Percentiles rank a stretch among this genome's conserved stretches.
Evolutionary conservation across 352 stramenopile genomes (phyloP).

Genomic region (Pythium sp.): DNA sequence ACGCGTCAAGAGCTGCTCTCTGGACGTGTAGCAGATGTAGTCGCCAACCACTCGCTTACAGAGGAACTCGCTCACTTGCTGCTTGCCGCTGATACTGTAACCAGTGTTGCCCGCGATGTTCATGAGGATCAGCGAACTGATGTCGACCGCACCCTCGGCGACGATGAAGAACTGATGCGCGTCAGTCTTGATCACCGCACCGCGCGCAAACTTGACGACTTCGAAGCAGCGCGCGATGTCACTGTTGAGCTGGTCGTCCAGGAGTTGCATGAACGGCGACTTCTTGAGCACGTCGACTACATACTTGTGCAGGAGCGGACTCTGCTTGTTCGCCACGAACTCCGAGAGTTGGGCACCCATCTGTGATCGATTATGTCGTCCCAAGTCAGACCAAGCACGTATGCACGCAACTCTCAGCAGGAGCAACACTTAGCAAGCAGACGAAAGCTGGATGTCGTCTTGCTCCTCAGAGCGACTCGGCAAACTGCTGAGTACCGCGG

Average conservation of each 20-base stretch:
- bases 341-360: constrained; percentile 20
- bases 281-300: constrained; percentile 46
- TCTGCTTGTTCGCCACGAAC: constrained; percentile 15
- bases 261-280: constrained; percentile 63
- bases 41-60: constrained; percentile 54
- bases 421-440: neutral
- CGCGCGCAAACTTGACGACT: constrained; percentile 38
- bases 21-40: constrained; percentile 53
- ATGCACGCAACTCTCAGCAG: neutral
- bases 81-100: constrained; percentile 20
- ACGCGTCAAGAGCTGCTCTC: constrained; percentile 44
- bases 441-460: neutral
- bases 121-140: constrained; percentile 43
- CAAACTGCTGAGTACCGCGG: neutral
- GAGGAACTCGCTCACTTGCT: constrained; percentile 53
- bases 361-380: neutral
- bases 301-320: constrained; percentile 19
- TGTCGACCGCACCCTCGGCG: constrained; percentile 51
- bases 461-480: neutral
- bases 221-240: constrained; percentile 65
- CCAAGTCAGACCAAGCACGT: neutral
- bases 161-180: constrained; percentile 55
- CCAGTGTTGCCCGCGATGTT: neutral
- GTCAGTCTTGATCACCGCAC: constrained; percentile 47
- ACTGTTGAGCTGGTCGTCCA: constrained; percentile 46